These are phyloP conservation scores for Pichia sp. DNA, from an alignment of 1,139 yeast species.

Conservation along the genomic window DNA sequence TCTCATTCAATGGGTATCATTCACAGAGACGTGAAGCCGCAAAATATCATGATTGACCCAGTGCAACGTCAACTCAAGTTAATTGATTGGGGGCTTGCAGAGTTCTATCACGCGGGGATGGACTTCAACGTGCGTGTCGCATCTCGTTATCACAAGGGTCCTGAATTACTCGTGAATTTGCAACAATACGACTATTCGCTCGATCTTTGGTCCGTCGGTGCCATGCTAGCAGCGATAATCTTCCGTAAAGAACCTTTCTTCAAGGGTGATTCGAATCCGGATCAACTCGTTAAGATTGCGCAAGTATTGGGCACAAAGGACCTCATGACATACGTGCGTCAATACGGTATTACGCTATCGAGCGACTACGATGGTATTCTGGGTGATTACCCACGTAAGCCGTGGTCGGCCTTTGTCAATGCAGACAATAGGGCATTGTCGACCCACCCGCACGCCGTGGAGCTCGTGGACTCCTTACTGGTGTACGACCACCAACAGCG, in stretches of 20 bases:
- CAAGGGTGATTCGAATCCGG: constrained; percentile 94
- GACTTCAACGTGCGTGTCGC: constrained; percentile 98
- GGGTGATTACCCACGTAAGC: constrained; percentile 57
- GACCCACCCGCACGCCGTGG: constrained; percentile 61
- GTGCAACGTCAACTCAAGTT: constrained; percentile 61
- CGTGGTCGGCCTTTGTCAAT: constrained; percentile 82
- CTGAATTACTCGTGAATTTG: constrained; percentile 89
- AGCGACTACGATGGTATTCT: constrained; percentile 74
- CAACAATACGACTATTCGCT: constrained; percentile 91
- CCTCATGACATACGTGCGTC: constrained; percentile 62
- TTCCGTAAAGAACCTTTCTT: constrained; percentile 96
- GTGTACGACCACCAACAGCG: constrained; percentile 94
- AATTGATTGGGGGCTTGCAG: constrained; percentile 99
- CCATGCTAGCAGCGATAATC: constrained; percentile 95
- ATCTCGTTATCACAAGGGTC: constrained; percentile 96
- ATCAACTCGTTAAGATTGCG: constrained; percentile 92
- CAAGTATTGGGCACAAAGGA: constrained; percentile 89
- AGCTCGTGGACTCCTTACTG: constrained; percentile 73
- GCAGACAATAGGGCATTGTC: constrained; percentile 66
- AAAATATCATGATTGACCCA: constrained; percentile 97
- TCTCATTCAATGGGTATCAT: constrained; percentile 97
- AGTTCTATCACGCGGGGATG: constrained; percentile 90
- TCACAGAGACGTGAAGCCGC: constrained; percentile 99
- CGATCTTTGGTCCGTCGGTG: constrained; percentile 96
- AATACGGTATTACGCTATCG: constrained; percentile 70